phyloP scores from a whole-genome alignment of 768 basidiomycete genomes.

The Hypholoma fasciculare region DNA sequence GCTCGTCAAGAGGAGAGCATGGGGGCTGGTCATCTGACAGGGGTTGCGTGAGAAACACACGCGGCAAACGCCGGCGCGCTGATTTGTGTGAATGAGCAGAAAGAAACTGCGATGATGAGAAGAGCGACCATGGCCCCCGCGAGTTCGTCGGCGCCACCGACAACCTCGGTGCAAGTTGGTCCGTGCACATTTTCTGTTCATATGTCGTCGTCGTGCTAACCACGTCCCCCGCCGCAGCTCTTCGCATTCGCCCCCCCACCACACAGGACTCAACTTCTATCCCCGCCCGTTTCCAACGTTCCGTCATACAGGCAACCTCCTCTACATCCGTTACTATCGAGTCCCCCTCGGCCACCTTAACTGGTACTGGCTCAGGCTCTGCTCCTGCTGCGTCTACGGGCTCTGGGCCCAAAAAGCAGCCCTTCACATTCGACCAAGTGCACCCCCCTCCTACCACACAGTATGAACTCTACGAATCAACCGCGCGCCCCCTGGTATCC shows the following conservation, averaged over 20 bases:
- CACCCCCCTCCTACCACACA: slow-evolving; percentile 86
- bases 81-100: slow-evolving; percentile 27
- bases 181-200: slow-evolving; percentile 33
- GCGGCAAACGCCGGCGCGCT: slow-evolving; percentile 37
- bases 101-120: slow-evolving; percentile 29
- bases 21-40: slow-evolving; percentile 21
- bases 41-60: slow-evolving; percentile 23
- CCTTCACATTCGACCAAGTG: slow-evolving; percentile 94
- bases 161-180: slow-evolving; percentile 95
- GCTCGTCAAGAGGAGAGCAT: not conserved
- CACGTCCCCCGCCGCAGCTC: slow-evolving; percentile 42
- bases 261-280: slow-evolving; percentile 82
- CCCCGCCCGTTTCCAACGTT: slow-evolving; percentile 91
- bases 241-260: slow-evolving; percentile 89
- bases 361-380: slow-evolving; percentile 50
- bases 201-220: slow-evolving; percentile 15
- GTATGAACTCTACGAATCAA: slow-evolving; percentile 80
- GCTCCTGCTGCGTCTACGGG: slow-evolving; percentile 43
- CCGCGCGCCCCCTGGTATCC: slow-evolving; percentile 81
- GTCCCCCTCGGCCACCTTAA: slow-evolving; percentile 51
- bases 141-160: slow-evolving; percentile 67
- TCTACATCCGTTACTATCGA: slow-evolving; percentile 84
- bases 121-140: slow-evolving; percentile 68
- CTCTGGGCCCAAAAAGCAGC: slow-evolving; percentile 71
- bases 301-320: slow-evolving; percentile 78